These are phyloP conservation scores for Globisporangium viniferum DNA, from an alignment of 352 stramenopile species.

Conservation along the genomic window DNA sequence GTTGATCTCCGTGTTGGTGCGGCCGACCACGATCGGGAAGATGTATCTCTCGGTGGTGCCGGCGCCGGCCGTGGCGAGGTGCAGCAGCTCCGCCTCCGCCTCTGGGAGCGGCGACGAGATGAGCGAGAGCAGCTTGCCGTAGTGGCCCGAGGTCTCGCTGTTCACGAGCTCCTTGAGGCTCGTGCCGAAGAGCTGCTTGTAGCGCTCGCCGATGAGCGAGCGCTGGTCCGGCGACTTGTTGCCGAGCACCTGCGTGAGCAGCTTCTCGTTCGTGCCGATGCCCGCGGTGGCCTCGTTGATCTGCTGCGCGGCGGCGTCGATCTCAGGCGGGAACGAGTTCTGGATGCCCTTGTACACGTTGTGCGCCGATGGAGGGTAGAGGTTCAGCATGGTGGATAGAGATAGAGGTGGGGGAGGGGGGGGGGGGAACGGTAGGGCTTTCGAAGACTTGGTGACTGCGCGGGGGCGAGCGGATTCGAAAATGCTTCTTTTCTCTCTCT, in stretches of 20 bases:
- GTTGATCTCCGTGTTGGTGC: conserved; percentile 66
- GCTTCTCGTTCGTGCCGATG: conserved; percentile 63
- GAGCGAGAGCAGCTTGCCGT: conserved; percentile 58
- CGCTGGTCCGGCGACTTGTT: conserved; percentile 56
- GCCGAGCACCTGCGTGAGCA: conserved; percentile 40
- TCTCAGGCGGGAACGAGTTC: conserved; percentile 38
- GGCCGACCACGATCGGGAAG: conserved; percentile 61
- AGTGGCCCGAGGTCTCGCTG: conserved; percentile 61
- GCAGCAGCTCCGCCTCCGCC: conserved; percentile 60
- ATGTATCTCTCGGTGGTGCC: conserved; percentile 75
- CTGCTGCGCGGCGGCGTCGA: conserved; percentile 48
- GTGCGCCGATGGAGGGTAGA: conserved; percentile 71
- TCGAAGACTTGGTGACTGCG: conserved; percentile 6
- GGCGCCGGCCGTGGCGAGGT: conserved; percentile 57
- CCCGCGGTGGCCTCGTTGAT: conserved; percentile 62
- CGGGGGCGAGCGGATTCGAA: conserved; percentile 23
- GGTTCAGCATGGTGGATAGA: conserved; percentile 55
- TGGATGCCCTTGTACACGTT: conserved; percentile 47
- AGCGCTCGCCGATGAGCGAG: conserved; percentile 62
- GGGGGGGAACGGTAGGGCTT: background rate
- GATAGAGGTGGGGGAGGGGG: background rate
- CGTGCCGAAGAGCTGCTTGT: conserved; percentile 59
- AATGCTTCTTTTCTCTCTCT: conserved; percentile 16
- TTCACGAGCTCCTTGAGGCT: conserved; percentile 58
- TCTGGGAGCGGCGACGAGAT: conserved; percentile 55